Conservation (phyloP, 345 rosid genomes). For the Rhodamnia argentea region DNA sequence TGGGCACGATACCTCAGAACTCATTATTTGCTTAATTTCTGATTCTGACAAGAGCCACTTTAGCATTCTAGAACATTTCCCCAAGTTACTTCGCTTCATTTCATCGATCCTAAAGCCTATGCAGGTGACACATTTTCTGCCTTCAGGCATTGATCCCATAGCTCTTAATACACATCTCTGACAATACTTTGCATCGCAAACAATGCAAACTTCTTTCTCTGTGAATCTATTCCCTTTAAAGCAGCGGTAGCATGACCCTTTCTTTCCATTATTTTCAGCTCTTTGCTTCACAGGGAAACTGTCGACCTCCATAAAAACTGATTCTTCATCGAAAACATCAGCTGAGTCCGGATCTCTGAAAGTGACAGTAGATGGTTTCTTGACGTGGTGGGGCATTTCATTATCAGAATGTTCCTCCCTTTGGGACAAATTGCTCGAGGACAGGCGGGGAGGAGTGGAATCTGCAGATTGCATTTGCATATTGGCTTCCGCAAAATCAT, state of each 20-base stretch:
- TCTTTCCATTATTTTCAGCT: conserved; percentile 57
- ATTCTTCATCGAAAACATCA: conserved; percentile 23
- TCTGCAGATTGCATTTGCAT: conserved; percentile 10
- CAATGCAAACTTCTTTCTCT: conserved; percentile 74
- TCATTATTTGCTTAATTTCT: conserved; percentile 52
- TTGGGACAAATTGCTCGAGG: conserved; percentile 25
- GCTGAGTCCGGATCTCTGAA: conserved; percentile 40
- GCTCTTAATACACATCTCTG: conserved; percentile 55
- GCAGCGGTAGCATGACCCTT: conserved; percentile 76
- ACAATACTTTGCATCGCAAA: conserved; percentile 80
- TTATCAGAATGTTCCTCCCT: conserved; percentile 19
- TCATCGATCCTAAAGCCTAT: conserved; percentile 66
- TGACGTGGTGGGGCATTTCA: conserved; percentile 18
- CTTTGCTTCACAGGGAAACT: conserved; percentile 15
- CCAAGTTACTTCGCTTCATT: conserved; percentile 41
- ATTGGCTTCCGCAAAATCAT: neutral
- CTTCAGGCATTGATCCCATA: conserved; percentile 92
- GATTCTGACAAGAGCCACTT: conserved; percentile 32
- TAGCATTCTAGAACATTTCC: conserved; percentile 55
- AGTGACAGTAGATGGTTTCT: conserved; percentile 37
- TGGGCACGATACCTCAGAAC: conserved; percentile 40
- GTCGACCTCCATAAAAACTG: conserved; percentile 7
- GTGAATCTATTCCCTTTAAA: conserved; percentile 47
- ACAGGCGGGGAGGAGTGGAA: conserved; percentile 11
- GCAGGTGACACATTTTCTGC: conserved; percentile 74